Percentiles rank a stretch among this genome's conserved stretches.
Conservation (phyloP, 148 eudicot genomes). For the Arctostaphylos glauca region DNA sequence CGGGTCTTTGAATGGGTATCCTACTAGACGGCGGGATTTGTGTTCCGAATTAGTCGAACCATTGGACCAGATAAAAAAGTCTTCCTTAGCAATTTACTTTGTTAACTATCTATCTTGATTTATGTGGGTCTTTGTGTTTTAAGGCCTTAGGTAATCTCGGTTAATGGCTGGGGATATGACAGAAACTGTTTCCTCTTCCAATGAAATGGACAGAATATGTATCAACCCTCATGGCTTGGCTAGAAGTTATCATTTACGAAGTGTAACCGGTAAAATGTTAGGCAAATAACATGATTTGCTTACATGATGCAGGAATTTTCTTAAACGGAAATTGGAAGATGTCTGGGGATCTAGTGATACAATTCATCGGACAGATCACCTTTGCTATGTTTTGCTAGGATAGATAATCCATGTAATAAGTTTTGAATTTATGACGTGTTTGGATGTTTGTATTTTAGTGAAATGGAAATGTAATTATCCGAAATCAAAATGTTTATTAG, state of each 20-base stretch:
- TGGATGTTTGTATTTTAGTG: neutral
- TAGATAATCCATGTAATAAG: neutral
- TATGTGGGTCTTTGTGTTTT: neutral
- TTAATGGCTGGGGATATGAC: neutral
- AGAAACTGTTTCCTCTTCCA: neutral
- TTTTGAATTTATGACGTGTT: neutral
- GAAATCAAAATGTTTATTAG: neutral
- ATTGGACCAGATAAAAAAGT: too few species aligned
- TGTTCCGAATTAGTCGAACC: too few species aligned
- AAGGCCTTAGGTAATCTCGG: too few species aligned
- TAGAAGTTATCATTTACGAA: neutral
- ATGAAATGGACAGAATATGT: neutral
- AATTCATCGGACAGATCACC: neutral
- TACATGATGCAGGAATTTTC: neutral
- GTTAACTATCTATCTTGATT: neutral
- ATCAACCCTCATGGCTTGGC: neutral
- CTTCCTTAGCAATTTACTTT: neutral
- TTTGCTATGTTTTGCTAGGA: neutral
- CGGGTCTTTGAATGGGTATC: too few species aligned
- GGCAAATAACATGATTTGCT: constrained; percentile 15
- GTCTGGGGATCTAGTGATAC: neutral
- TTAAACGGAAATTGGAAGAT: neutral
- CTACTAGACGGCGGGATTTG: too few species aligned
- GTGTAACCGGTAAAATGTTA: neutral
- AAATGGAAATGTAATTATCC: neutral